Base-by-base conservation (phyloP, 2,329 filamentous ascomycete genomes). In the Fusarium sublunatum region DNA sequence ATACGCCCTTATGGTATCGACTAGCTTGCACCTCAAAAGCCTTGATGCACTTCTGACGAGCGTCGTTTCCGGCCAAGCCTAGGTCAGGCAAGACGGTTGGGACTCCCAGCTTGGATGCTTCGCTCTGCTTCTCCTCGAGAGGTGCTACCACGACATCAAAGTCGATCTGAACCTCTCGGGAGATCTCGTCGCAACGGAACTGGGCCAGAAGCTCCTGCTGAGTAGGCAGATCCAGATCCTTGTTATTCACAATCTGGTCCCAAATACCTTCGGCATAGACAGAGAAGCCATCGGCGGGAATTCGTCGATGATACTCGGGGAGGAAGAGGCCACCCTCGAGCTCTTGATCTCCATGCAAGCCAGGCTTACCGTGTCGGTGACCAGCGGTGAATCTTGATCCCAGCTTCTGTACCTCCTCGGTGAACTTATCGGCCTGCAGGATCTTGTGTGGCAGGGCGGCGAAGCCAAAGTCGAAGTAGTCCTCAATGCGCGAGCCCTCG, bases 171-270 rank as follows among this genome's bases (percentile, higher is more conserved):
- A 96, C 95, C 74, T 97, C 94, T 63, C 93, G 86, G 35, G 93
- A 87, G 56, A 99, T 99, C 78, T 99, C 95, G 75, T 99, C 95
- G 76, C 95, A 99, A 67, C 95, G 88, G 81, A 98, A 99, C 76
- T 99, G 95, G 10, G 95, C 95, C 49, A 99, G 84, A 41, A 99
- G 84, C 76, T 99, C 95, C 78, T 99, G 95, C 75, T 99, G 95
- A 0, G 95, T 98, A 4, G 95, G 95, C 57, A 99, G 79, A 77
- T 99, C 95, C 51, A 99, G 83, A 73, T 99, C 95, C 78, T 99
- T 99, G 83, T 99, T 99, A 81, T 94, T 91, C 70, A 97, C 93
- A 73, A 99, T 99, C 78, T 98, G 94, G 72, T 98, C 93, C 95
- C 95, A 99, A 40, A 99, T 88, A 36, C 93, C 92, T 74, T 95